Evolutionary conservation across 164 flowering plant genomes (phyloP), one percentile per base, ranked within the genome.

Genomic region (Magnolia changhungtana): DNA sequence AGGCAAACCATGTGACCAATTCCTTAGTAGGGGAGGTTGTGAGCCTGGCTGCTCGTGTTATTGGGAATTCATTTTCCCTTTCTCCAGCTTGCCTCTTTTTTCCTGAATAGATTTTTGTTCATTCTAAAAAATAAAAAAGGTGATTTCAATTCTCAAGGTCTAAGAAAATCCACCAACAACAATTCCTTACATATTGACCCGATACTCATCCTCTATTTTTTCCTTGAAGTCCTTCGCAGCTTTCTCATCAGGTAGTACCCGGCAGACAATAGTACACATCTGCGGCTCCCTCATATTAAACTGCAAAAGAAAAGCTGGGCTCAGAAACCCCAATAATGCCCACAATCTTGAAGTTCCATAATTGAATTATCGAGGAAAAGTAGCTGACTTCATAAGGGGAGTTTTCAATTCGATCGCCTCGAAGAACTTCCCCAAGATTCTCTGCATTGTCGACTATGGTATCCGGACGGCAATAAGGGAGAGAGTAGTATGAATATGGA

Each of bases 371-470:
- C 37, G 1, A 58, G 14, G 20, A 51, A 58, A 67, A 21, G 18
- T 31, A 81, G 78, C 93, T 71, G 19, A 95, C 97, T 90, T 71
- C 88, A 84, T 83, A 95, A 29, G 90, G 88, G 74, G 97, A 93
- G 81, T 95, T 95, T 79, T 95, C 98, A 83, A 95, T 95, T 23
- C 98, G 95, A 85, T 95, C 98, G 69, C 98, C 98, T 50, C 98
- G 97, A 81, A 95, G 98, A 79, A 95, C 94, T 86, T 93, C 98
- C n/a, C 97, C 98, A 82, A 95, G 98, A 89, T 95, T 95, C 81
- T 92, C 97, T 10, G 97, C 91, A 87, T 87, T 95, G 84, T 95
- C 98, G 70, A 90, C 80, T 52, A 91, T 89, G 2, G 75, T 49
- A 1, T 86, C 70, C 63, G 98, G 98, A 49, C 55, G 82, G 76